A percentile compares a stretch with the other conserved stretches of the same genome.
These are phyloP conservation scores for Aspergillus fumigatus DNA, from an alignment of 2,329 filamentous ascomycete genomes.

Conservation along the genomic window DNA sequence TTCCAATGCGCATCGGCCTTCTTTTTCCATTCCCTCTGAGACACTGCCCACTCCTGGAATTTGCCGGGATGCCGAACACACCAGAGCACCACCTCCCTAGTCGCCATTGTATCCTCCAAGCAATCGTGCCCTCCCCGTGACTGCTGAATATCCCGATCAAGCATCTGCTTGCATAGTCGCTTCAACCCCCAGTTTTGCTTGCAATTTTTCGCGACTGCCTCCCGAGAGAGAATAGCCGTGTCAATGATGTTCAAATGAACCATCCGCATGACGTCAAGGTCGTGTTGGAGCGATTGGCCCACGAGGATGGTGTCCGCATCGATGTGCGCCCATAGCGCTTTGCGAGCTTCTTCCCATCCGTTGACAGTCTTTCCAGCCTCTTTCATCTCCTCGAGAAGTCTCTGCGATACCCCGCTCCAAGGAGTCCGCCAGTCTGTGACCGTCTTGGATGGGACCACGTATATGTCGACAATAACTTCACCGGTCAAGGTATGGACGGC, in stretches of 20 bases:
- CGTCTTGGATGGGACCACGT: constrained; percentile 35
- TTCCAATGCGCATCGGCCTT: background rate
- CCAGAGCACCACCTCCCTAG: constrained; percentile 47
- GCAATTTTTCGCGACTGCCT: constrained; percentile 21
- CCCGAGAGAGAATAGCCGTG: constrained; percentile 38
- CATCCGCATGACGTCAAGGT: constrained; percentile 44
- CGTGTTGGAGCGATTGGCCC: constrained; percentile 46
- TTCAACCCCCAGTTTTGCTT: constrained; percentile 34
- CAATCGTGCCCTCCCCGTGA: constrained; percentile 42
- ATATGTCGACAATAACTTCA: constrained; percentile 42
- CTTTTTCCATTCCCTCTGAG: background rate
- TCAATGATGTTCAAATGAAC: constrained; percentile 44
- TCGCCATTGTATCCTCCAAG: constrained; percentile 48
- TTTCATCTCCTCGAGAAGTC: constrained; percentile 29
- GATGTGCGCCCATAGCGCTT: constrained; percentile 39
- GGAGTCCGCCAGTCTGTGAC: constrained; percentile 37
- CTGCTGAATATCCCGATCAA: constrained; percentile 34
- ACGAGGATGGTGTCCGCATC: constrained; percentile 45
- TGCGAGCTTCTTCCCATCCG: constrained; percentile 43
- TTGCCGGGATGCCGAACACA: constrained; percentile 37
- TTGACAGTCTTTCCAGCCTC: constrained; percentile 27
- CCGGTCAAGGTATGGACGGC: constrained; percentile 46
- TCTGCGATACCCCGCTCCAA: constrained; percentile 37
- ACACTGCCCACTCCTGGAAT: constrained; percentile 33
- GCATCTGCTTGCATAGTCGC: constrained; percentile 29